Percentiles rank a stretch among this genome's conserved stretches.
phyloP scores from a whole-genome alignment of 768 basidiomycete genomes.

The Dentipellis sp. region DNA sequence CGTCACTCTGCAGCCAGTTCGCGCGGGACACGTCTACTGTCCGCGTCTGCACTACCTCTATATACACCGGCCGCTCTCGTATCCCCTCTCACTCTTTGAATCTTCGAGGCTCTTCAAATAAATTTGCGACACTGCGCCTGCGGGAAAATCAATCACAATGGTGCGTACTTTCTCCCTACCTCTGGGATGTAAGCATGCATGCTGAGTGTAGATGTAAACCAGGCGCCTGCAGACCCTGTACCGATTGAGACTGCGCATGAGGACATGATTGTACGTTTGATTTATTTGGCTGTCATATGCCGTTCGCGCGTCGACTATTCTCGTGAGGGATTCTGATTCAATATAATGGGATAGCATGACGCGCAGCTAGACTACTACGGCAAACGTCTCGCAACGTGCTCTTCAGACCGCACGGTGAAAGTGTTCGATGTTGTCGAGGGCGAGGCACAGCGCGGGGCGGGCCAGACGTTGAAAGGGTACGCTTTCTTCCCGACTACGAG shows the following conservation, averaged over 20 bases:
- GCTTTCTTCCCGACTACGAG: constrained; percentile 9
- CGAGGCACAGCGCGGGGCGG: constrained; percentile 55
- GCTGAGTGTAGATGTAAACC: neutral
- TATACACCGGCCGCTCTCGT: too few relatives aligned
- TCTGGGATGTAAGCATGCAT: too few relatives aligned
- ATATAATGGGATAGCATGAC: constrained; percentile 62
- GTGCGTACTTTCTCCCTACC: too few relatives aligned
- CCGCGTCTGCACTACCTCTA: too few relatives aligned
- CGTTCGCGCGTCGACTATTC: neutral
- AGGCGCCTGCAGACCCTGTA: constrained; percentile 45
- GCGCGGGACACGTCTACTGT: too few relatives aligned
- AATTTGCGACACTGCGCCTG: too few relatives aligned
- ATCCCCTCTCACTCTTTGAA: too few relatives aligned
- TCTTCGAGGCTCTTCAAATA: too few relatives aligned
- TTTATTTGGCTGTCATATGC: neutral
- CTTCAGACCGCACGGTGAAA: constrained; percentile 89
- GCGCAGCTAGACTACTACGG: constrained; percentile 98
- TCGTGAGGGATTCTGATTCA: constrained; percentile 1
- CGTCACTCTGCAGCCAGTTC: too few relatives aligned
- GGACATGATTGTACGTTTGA: constrained; percentile 87
- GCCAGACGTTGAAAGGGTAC: constrained; percentile 77
- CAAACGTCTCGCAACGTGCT: constrained; percentile 93
- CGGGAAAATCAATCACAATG: too few relatives aligned
- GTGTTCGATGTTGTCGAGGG: constrained; percentile 93
- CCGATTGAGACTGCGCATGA: constrained; percentile 94